Conservation (phyloP, 345 rosid species). For the Brassica carinata region DNA sequence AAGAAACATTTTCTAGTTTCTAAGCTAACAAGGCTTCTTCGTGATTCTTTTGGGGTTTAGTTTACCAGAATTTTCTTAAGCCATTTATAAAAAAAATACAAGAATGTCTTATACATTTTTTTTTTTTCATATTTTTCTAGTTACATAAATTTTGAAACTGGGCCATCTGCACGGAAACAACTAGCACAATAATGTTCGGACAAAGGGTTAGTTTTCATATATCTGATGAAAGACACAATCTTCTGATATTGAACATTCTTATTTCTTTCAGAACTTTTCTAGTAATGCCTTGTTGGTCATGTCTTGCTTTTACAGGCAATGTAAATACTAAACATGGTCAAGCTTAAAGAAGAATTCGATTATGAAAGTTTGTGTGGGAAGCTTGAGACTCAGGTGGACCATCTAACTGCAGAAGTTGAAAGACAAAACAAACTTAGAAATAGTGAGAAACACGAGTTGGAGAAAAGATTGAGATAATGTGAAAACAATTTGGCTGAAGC, state of each 20-base stretch:
- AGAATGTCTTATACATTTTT: not conserved
- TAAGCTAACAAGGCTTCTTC: constrained; percentile 89
- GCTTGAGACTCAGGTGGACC: constrained; percentile 80
- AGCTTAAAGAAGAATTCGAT: constrained; percentile 93
- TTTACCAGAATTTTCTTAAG: not conserved
- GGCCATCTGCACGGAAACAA: constrained; percentile 86
- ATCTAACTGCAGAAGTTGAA: constrained; percentile 84
- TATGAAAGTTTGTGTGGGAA: constrained; percentile 87
- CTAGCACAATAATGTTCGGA: constrained; percentile 91
- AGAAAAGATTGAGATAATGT: constrained; percentile 58
- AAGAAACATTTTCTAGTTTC: constrained; percentile 33
- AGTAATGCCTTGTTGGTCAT: constrained; percentile 13
- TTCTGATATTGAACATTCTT: not conserved
- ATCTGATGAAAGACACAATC: constrained; percentile 4
- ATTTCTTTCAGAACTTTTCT: not conserved
- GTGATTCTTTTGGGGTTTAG: constrained; percentile 94
- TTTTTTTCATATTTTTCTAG: not conserved
- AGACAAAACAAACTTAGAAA: constrained; percentile 73
- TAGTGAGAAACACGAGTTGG: constrained; percentile 53
- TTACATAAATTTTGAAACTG: constrained; percentile 31
- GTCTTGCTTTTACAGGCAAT: constrained; percentile 66
- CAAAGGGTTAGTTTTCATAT: constrained; percentile 69
- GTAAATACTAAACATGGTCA: constrained; percentile 88
- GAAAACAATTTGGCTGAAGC: constrained; percentile 52
- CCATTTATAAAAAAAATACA: not conserved